Evolutionary conservation across 2,329 filamentous ascomycete species (phyloP).

Genomic region (Paraphaeosphaeria sporulosa): DNA sequence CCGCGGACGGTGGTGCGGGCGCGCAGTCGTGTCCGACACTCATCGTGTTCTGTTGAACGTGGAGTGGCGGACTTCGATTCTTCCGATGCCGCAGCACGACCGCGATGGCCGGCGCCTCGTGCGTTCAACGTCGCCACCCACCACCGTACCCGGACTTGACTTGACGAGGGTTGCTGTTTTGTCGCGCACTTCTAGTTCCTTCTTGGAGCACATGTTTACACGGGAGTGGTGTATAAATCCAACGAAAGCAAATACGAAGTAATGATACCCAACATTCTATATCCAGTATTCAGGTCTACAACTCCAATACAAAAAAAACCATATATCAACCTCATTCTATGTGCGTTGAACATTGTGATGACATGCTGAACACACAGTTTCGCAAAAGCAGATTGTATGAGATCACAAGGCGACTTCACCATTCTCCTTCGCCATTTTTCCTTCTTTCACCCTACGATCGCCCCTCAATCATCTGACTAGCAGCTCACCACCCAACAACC

Average conservation of each 20-base stretch:
- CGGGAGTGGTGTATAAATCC: slow-evolving; percentile 6
- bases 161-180: background rate
- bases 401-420: too few relatives aligned
- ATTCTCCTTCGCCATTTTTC: too few relatives aligned
- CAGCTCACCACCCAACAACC: background rate
- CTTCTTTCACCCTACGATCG: background rate
- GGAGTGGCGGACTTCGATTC: slow-evolving; percentile 11
- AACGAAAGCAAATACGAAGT: slow-evolving; percentile 28
- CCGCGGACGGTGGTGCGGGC: background rate
- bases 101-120: background rate
- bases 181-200: background rate
- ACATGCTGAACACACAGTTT: too few relatives aligned
- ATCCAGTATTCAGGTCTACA: slow-evolving; percentile 1
- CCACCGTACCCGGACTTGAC: background rate
- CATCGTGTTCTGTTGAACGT: slow-evolving; percentile 13
- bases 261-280: slow-evolving; percentile 28
- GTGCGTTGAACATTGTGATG: too few relatives aligned
- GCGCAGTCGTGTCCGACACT: slow-evolving; percentile 1
- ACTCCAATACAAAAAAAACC: background rate
- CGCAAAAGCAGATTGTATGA: too few relatives aligned
- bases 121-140: background rate
- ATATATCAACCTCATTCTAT: background rate
- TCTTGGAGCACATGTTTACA: background rate
- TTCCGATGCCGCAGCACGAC: slow-evolving; percentile 8
- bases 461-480: background rate